Conservation (phyloP, 768 basidiomycete species). For the Boletus eberwhitei region DNA sequence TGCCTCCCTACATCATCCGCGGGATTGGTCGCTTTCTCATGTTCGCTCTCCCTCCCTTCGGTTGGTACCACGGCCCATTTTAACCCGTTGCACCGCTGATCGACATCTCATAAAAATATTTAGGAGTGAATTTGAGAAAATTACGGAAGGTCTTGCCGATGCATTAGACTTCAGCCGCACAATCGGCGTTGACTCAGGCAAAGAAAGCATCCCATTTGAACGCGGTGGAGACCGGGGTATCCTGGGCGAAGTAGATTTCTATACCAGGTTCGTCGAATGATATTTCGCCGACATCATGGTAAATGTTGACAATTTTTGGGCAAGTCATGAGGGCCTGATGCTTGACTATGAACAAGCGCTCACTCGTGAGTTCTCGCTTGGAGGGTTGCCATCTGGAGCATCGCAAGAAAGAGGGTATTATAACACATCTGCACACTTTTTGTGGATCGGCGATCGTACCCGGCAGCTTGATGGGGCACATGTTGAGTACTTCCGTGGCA, state of each 20-base stretch:
- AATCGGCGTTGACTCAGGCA: conserved; percentile 67
- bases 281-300: background rate
- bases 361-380: conserved; percentile 63
- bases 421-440: conserved; percentile 90
- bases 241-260: conserved; percentile 89
- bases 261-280: conserved; percentile 62
- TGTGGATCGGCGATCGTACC: conserved; percentile 98
- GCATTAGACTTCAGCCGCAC: conserved; percentile 92
- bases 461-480: conserved; percentile 90
- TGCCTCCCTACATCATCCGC: conserved; percentile 86
- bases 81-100: conserved; percentile 11
- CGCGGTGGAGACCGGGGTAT: conserved; percentile 66
- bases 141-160: conserved; percentile 81
- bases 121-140: conserved; percentile 80
- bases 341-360: conserved; percentile 90
- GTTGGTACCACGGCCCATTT: conserved; percentile 36
- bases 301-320: background rate
- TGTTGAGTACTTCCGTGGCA: conserved; percentile 91
- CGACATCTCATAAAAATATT: conserved; percentile 1
- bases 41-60: conserved; percentile 79
- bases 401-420: conserved; percentile 52
- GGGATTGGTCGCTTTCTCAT: conserved; percentile 89
- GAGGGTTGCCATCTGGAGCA: conserved; percentile 16
- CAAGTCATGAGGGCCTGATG: conserved; percentile 89
- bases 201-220: conserved; percentile 52